phyloP scores from a whole-genome alignment of 2,329 filamentous ascomycete species.

The Fusarium sp. region DNA sequence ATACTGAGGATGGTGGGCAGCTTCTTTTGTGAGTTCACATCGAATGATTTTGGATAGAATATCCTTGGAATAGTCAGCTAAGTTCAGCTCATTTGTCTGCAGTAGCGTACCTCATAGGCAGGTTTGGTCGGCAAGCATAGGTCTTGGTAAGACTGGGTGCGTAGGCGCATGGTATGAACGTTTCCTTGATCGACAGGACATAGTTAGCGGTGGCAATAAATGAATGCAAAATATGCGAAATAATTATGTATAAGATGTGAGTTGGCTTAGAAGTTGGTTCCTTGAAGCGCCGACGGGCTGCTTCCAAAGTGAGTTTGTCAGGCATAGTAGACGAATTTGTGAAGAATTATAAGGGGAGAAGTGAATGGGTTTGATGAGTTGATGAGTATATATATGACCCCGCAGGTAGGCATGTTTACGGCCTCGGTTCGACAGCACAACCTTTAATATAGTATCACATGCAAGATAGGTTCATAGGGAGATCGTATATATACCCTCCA shows the following conservation, averaged over 20 bases:
- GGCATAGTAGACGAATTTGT: background rate
- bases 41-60: conserved; percentile 7
- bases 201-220: background rate
- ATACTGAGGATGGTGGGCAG: conserved; percentile 14
- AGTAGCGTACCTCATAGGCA: conserved; percentile 5
- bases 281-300: conserved; percentile 7
- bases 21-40: background rate
- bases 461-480: too few species aligned
- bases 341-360: too few species aligned
- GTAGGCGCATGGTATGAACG: background rate
- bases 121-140: conserved; percentile 17
- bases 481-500: too few species aligned
- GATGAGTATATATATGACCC: background rate
- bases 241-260: background rate
- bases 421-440: background rate
- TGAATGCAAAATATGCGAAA: background rate
- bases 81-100: background rate
- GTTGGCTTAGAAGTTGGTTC: background rate
- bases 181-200: background rate
- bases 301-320: background rate
- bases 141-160: conserved; percentile 12
- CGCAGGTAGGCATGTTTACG: background rate
- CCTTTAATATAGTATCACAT: too few species aligned
- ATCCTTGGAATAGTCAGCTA: background rate
- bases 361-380: background rate